These are phyloP conservation scores for Xylaria palmicola DNA, from an alignment of 495 filamentous ascomycete species.

Conservation along the genomic window DNA sequence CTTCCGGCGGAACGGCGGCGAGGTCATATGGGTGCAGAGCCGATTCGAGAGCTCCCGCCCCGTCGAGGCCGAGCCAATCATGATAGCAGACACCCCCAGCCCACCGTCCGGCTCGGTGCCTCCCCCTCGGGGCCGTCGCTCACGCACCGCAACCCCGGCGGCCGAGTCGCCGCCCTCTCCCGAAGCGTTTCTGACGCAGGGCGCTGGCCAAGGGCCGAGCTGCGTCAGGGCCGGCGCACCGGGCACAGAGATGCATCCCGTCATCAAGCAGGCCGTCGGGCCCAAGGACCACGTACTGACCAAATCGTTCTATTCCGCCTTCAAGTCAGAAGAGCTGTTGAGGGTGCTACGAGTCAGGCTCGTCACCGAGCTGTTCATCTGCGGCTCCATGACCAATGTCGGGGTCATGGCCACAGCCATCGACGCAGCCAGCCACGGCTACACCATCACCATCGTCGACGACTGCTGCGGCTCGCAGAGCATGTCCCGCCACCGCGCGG, in stretches of 20 bases:
- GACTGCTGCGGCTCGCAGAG: conserved; percentile 87
- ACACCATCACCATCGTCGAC: conserved; percentile 78
- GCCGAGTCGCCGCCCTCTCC: conserved; percentile 18
- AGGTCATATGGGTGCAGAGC: conserved; percentile 86
- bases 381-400: conserved; percentile 83
- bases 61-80: conserved; percentile 51
- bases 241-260: conserved; percentile 67
- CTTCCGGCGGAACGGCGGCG: conserved; percentile 70
- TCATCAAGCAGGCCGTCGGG: conserved; percentile 56
- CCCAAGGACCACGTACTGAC: conserved; percentile 65
- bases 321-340: conserved; percentile 70
- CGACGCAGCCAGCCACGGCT: conserved; percentile 84
- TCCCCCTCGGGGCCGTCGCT: conserved; percentile 22
- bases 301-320: conserved; percentile 88
- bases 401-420: conserved; percentile 90
- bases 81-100: conserved; percentile 34
- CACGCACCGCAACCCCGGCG: conserved; percentile 15
- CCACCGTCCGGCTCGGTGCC: conserved; percentile 13
- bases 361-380: conserved; percentile 89
- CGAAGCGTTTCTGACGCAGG: conserved; percentile 44
- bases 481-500: conserved; percentile 68
- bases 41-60: conserved; percentile 63
- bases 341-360: conserved; percentile 70
- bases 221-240: conserved; percentile 60
- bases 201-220: conserved; percentile 40